Evolutionary conservation across 495 filamentous ascomycete species (phyloP).

Genomic region (Penicillium canescens): DNA sequence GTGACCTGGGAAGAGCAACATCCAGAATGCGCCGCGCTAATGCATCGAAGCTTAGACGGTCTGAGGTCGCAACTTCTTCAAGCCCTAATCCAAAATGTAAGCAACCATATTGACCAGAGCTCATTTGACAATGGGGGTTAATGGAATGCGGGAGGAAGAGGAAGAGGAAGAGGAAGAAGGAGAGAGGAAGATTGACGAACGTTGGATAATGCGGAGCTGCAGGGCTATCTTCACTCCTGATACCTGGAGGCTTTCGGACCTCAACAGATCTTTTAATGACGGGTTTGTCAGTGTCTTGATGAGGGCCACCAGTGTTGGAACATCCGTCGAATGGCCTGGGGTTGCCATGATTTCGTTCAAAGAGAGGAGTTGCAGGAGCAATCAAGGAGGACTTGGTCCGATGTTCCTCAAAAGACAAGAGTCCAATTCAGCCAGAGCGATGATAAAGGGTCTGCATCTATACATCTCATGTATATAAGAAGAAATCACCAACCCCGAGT

Average conservation of each 20-base stretch:
- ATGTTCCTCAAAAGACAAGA: constrained; percentile 6
- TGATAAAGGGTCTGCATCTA: constrained; percentile 8
- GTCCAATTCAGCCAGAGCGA: constrained; percentile 21
- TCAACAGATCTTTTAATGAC: constrained; percentile 72
- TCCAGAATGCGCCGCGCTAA: constrained; percentile 33
- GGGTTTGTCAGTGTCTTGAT: constrained; percentile 66
- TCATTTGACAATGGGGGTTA: neutral
- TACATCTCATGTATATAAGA: constrained; percentile 21
- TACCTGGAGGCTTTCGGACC: constrained; percentile 64
- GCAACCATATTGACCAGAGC: neutral
- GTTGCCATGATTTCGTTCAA: constrained; percentile 42
- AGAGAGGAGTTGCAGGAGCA: neutral
- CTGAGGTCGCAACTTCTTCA: constrained; percentile 33
- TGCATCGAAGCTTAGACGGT: constrained; percentile 32
- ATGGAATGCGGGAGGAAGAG: neutral
- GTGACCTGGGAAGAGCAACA: constrained; percentile 29
- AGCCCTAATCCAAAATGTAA: constrained; percentile 30
- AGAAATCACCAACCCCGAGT: neutral
- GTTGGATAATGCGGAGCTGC: constrained; percentile 70
- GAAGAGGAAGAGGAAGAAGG: constrained; percentile 1
- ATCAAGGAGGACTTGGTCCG: constrained; percentile 7
- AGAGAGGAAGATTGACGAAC: constrained; percentile 51
- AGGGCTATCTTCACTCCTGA: constrained; percentile 80
- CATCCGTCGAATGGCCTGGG: constrained; percentile 38
- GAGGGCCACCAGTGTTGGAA: constrained; percentile 40